Conservation (phyloP, 2,329 filamentous ascomycete species). For the Fusarium buxicola region DNA sequence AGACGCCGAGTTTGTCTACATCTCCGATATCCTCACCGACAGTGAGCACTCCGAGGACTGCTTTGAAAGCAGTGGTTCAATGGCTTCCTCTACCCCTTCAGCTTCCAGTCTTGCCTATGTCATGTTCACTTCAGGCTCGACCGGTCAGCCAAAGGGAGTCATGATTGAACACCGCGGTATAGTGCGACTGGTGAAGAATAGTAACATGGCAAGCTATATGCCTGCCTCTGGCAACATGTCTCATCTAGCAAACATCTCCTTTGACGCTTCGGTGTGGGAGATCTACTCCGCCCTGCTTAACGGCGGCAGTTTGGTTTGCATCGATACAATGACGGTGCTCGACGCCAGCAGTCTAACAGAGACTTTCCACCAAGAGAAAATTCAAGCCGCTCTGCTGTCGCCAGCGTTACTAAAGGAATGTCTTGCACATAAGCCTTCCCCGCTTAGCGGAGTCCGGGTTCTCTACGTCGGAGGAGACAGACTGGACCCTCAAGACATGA, state of each 20-base stretch:
- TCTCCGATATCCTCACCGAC: background rate
- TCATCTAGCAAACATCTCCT: constrained; percentile 22
- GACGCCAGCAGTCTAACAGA: constrained; percentile 11
- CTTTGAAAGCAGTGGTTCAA: too few relatives aligned
- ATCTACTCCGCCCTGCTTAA: constrained; percentile 25
- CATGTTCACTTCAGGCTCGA: constrained; percentile 40
- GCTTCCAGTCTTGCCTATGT: constrained; percentile 30
- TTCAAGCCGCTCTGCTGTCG: constrained; percentile 23
- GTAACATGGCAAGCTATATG: background rate
- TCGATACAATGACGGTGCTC: constrained; percentile 8
- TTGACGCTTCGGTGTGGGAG: constrained; percentile 23
- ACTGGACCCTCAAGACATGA: constrained; percentile 11
- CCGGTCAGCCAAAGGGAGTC: constrained; percentile 36
- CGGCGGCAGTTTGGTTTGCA: constrained; percentile 23
- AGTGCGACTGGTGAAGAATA: constrained; percentile 1
- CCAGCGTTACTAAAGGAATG: constrained; percentile 36
- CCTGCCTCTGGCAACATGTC: background rate
- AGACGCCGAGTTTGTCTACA: background rate
- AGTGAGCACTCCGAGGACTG: too few relatives aligned
- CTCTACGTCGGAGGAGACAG: constrained; percentile 35
- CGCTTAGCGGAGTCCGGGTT: constrained; percentile 1
- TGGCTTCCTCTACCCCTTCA: too few relatives aligned
- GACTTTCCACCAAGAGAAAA: constrained; percentile 15
- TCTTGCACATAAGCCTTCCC: constrained; percentile 14
- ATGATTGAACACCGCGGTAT: constrained; percentile 19